A percentile compares a stretch with the other conserved stretches of the same genome.
Conservation (phyloP, 805 yeast genomes). For the Saitoella complicata region DNA sequence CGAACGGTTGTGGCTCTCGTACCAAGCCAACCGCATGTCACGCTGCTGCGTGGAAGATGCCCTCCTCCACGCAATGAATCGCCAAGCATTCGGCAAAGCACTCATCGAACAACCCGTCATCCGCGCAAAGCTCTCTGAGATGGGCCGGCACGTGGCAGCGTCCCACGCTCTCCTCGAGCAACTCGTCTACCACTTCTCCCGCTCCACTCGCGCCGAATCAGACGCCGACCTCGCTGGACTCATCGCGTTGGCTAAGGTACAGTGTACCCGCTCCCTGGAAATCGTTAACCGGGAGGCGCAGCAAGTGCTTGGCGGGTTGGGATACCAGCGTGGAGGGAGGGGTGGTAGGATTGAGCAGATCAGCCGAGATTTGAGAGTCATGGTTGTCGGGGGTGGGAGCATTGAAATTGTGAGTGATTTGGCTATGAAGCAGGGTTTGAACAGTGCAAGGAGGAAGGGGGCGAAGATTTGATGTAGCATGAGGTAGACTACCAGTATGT, state of each 20-base stretch:
- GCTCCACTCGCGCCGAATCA: constrained; percentile 22
- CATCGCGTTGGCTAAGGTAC: constrained; percentile 29
- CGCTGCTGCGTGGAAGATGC: constrained; percentile 26
- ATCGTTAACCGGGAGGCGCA: constrained; percentile 29
- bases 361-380: constrained; percentile 29
- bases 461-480: constrained; percentile 21
- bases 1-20: constrained; percentile 26
- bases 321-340: constrained; percentile 28
- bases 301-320: constrained; percentile 28
- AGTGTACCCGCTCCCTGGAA: constrained; percentile 25
- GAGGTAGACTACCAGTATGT: too few species aligned
- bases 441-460: constrained; percentile 25
- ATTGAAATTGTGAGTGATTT: constrained; percentile 30
- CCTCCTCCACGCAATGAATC: constrained; percentile 24
- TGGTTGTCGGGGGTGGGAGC: constrained; percentile 31
- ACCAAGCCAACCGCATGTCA: constrained; percentile 25
- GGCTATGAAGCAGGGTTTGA: constrained; percentile 24
- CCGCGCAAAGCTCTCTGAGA: constrained; percentile 26
- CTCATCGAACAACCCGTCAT: constrained; percentile 27
- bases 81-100: constrained; percentile 27
- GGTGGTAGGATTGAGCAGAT: constrained; percentile 28
- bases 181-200: constrained; percentile 20
- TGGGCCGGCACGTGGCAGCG: constrained; percentile 28
- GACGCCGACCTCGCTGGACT: constrained; percentile 26
- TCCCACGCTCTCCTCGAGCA: constrained; percentile 25